phyloP scores from a whole-genome alignment of 164 flowering plant genomes.

The Liriodendron chinense region DNA sequence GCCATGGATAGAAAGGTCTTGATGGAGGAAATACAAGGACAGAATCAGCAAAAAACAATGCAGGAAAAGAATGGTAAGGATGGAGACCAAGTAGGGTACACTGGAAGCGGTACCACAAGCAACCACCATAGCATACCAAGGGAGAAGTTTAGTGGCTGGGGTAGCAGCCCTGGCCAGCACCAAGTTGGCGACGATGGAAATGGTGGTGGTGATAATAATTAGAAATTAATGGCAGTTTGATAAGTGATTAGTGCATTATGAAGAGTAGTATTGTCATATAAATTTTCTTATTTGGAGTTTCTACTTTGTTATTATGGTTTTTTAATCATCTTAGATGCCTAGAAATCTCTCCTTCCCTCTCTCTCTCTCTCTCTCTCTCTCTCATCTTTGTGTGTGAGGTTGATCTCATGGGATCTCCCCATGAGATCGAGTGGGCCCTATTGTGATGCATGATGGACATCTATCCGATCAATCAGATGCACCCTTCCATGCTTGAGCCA shows the following conservation, averaged over 20 bases:
- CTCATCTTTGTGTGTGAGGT: too few species aligned
- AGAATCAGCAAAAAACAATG: neutral
- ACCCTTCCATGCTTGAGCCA: too few species aligned
- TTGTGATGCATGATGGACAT: too few species aligned
- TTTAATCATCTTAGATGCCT: too few species aligned
- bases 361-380: too few species aligned
- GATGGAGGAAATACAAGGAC: neutral
- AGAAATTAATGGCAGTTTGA: neutral
- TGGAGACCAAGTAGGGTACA: neutral
- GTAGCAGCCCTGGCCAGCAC: neutral
- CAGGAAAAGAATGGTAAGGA: neutral
- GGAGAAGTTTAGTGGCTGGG: neutral
- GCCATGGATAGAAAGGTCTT: neutral
- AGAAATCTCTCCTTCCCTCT: too few species aligned
- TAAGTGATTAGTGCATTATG: neutral
- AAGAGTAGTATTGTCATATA: too few species aligned
- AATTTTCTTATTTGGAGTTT: too few species aligned
- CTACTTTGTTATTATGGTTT: too few species aligned
- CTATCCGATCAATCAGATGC: too few species aligned
- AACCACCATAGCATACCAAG: conserved; percentile 5
- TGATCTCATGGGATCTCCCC: too few species aligned
- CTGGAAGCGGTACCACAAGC: neutral
- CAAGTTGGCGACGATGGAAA: neutral
- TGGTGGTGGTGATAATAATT: neutral
- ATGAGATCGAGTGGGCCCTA: too few species aligned